Evolutionary conservation across 139 green algal species (phyloP).

Genomic region (Chlorella sp.): DNA sequence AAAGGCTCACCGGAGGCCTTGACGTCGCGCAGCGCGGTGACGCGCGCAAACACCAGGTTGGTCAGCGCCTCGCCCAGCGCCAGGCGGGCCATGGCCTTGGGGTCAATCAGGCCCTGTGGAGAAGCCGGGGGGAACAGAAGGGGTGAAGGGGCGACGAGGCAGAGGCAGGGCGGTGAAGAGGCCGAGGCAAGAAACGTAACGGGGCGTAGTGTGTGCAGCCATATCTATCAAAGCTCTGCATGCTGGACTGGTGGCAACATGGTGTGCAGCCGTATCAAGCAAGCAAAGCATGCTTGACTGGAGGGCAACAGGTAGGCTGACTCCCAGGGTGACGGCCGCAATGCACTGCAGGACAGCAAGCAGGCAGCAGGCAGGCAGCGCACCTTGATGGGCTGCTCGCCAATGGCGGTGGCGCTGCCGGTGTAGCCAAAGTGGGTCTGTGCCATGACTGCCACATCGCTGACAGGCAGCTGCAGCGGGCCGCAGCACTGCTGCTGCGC

Average conservation of each 20-base stretch:
- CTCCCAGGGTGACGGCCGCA: too few species aligned
- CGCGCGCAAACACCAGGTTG: conserved; percentile 90
- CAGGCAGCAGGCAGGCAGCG: too few species aligned
- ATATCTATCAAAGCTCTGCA: too few species aligned
- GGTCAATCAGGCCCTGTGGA: conserved; percentile 92
- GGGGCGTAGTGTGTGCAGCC: too few species aligned
- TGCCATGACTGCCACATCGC: conserved; percentile 93
- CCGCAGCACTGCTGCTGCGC: conserved; percentile 98
- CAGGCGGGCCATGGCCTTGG: conserved; percentile 94
- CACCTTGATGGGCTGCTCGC: conserved; percentile 73
- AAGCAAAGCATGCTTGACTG: too few species aligned
- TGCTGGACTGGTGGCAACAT: too few species aligned
- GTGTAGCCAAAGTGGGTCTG: conserved; percentile 81
- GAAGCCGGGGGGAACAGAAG: too few species aligned
- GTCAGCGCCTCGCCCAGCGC: conserved; percentile 95
- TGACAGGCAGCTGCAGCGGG: conserved; percentile 89
- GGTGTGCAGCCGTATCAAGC: too few species aligned
- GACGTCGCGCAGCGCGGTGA: conserved; percentile 87
- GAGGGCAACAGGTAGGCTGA: too few species aligned
- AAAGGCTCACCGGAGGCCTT: conserved; percentile 68
- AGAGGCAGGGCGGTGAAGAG: too few species aligned
- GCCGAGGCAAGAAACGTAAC: too few species aligned
- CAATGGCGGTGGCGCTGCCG: conserved; percentile 93
- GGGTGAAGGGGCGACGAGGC: not conserved
- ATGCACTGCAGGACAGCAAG: too few species aligned